phyloP scores from a whole-genome alignment of 2,329 filamentous ascomycete genomes.

The Aspergillus spinulosporus region DNA sequence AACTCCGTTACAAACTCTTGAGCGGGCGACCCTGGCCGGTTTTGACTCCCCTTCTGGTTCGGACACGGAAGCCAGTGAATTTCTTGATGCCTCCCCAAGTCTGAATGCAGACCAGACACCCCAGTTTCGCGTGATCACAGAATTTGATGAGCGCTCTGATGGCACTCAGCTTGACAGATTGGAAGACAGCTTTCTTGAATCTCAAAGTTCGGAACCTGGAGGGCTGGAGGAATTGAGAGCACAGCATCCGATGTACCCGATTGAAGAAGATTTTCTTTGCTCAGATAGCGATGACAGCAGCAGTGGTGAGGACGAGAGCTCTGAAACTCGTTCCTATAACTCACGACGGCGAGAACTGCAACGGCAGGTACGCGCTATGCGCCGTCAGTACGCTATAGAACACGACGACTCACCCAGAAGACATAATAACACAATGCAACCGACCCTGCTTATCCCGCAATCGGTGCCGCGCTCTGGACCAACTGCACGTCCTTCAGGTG shows the following conservation, averaged over 20 bases:
- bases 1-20: slow-evolving; percentile 37
- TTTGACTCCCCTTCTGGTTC: slow-evolving; percentile 28
- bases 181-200: slow-evolving; percentile 27
- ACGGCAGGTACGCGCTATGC: slow-evolving; percentile 27
- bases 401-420: slow-evolving; percentile 23
- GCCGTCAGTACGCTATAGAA: slow-evolving; percentile 22
- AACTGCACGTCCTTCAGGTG: slow-evolving; percentile 7
- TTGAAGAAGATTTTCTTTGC: slow-evolving; percentile 34
- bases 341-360: slow-evolving; percentile 30
- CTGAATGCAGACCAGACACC: slow-evolving; percentile 23
- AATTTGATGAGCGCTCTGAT: slow-evolving; percentile 40
- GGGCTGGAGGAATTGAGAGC: slow-evolving; percentile 19
- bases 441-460: background rate
- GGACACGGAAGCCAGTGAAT: slow-evolving; percentile 25
- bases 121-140: slow-evolving; percentile 39
- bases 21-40: slow-evolving; percentile 28
- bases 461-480: slow-evolving; percentile 13
- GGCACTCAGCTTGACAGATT: slow-evolving; percentile 39
- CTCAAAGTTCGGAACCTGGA: slow-evolving; percentile 29
- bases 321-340: slow-evolving; percentile 23
- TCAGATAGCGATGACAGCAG: slow-evolving; percentile 37
- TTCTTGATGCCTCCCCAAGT: slow-evolving; percentile 12
- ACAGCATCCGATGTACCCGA: slow-evolving; percentile 22
- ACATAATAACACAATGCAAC: slow-evolving; percentile 10
- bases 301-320: slow-evolving; percentile 30